Evolutionary conservation across 192 early-diverging fungal species (phyloP).

Genomic region (Linnemannia exigua): DNA sequence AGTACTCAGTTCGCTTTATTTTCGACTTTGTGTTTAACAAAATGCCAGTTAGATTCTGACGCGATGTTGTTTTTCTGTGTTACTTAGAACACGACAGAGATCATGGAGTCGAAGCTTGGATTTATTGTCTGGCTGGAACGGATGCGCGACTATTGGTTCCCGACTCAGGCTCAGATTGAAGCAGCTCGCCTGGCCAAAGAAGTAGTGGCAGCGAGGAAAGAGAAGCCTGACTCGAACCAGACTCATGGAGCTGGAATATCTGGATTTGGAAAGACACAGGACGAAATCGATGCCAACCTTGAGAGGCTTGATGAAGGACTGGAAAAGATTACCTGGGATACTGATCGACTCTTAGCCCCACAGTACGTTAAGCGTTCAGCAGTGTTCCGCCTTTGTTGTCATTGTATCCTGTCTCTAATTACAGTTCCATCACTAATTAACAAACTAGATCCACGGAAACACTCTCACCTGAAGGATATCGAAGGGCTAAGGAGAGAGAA

Average conservation of each 20-base stretch:
- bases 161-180: constrained; percentile 41
- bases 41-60: too few species aligned
- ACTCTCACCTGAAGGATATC: constrained; percentile 22
- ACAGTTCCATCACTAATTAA: not conserved
- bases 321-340: constrained; percentile 54
- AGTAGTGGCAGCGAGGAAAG: not conserved
- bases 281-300: constrained; percentile 48
- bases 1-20: not conserved
- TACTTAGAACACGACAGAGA: constrained; percentile 28
- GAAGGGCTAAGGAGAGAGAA: constrained; percentile 6
- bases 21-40: not conserved
- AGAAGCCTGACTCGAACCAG: constrained; percentile 8
- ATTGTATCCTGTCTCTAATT: not conserved
- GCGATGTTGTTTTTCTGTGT: not conserved
- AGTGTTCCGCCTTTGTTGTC: not conserved
- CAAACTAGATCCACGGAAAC: not conserved
- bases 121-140: constrained; percentile 41
- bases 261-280: constrained; percentile 49
- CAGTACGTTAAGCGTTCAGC: constrained; percentile 13
- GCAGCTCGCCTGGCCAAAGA: constrained; percentile 15
- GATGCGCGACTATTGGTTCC: constrained; percentile 47
- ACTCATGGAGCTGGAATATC: not conserved
- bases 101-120: constrained; percentile 30
- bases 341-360: constrained; percentile 2
- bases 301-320: constrained; percentile 42